phyloP scores from a whole-genome alignment of 2,329 filamentous ascomycete genomes.

The Aspergillus fischeri region DNA sequence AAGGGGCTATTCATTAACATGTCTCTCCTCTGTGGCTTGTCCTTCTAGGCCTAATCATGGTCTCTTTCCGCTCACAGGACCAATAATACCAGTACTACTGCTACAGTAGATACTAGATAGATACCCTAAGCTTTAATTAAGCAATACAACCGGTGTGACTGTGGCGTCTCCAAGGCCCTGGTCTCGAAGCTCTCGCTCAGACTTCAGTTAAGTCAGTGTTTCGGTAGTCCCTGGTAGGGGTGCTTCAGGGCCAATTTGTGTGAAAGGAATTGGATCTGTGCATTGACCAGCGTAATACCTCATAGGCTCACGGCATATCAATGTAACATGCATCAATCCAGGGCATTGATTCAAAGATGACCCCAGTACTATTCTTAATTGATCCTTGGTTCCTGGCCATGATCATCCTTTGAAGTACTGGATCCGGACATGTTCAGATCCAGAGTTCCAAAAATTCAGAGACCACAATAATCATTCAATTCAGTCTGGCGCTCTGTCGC shows the following conservation, averaged over 20 bases:
- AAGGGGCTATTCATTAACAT: neutral
- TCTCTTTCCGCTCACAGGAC: neutral
- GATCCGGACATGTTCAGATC: neutral
- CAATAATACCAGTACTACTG: neutral
- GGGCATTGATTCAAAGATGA: too few relatives aligned
- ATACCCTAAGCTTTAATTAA: conserved; percentile 17
- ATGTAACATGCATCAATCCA: too few relatives aligned
- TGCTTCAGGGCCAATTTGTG: neutral
- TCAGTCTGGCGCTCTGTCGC: neutral
- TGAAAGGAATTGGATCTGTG: neutral
- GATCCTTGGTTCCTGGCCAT: neutral
- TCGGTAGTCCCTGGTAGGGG: neutral
- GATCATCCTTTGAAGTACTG: neutral
- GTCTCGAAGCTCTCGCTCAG: conserved; percentile 4
- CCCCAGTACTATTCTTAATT: neutral
- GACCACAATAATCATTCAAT: too few relatives aligned
- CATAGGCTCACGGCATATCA: too few relatives aligned
- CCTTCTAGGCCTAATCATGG: neutral
- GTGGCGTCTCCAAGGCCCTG: conserved; percentile 4
- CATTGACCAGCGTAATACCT: neutral
- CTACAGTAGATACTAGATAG: neutral
- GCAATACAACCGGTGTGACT: conserved; percentile 13
- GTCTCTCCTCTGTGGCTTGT: neutral
- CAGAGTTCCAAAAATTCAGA: neutral
- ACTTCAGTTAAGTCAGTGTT: neutral